phyloP scores from a whole-genome alignment of 2,329 filamentous ascomycete species.

The Hypocrella siamensis region DNA sequence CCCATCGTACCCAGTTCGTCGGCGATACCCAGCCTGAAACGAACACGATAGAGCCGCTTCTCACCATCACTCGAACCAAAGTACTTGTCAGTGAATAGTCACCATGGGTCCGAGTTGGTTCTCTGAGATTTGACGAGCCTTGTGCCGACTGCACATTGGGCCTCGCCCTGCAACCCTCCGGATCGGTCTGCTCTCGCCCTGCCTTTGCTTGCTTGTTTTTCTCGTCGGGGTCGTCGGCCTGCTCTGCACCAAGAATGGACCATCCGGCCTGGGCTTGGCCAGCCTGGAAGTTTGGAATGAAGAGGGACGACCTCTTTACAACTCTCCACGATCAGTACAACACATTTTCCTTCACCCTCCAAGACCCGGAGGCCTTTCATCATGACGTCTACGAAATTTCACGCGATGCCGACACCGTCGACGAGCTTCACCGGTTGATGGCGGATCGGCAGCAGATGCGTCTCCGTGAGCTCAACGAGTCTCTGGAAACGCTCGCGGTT shows the following conservation, averaged over 20 bases:
- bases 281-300: constrained; percentile 48
- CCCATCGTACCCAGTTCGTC: no score
- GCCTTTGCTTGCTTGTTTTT: not conserved
- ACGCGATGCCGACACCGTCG: constrained; percentile 28
- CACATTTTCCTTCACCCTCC: constrained; percentile 37
- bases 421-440: constrained; percentile 39
- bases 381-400: constrained; percentile 46
- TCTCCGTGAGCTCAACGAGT: constrained; percentile 36
- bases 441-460: constrained; percentile 37
- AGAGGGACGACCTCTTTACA: constrained; percentile 40
- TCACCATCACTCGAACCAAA: not conserved
- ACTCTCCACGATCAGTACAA: constrained; percentile 45
- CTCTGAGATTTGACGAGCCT: constrained; percentile 4
- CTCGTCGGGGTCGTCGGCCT: not conserved
- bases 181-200: not conserved
- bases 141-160: constrained; percentile 4
- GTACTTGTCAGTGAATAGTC: constrained; percentile 4
- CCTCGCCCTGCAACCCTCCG: constrained; percentile 1
- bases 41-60: no score
- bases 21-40: no score
- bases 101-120: constrained; percentile 7
- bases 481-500: constrained; percentile 39
- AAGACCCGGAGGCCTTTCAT: constrained; percentile 45
- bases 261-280: constrained; percentile 38
- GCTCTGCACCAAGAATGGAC: constrained; percentile 28